Percentiles rank a stretch among this genome's conserved stretches.
These are phyloP conservation scores for Recurvomyces mirabilis DNA, from an alignment of 495 filamentous ascomycete species.

Conservation along the genomic window DNA sequence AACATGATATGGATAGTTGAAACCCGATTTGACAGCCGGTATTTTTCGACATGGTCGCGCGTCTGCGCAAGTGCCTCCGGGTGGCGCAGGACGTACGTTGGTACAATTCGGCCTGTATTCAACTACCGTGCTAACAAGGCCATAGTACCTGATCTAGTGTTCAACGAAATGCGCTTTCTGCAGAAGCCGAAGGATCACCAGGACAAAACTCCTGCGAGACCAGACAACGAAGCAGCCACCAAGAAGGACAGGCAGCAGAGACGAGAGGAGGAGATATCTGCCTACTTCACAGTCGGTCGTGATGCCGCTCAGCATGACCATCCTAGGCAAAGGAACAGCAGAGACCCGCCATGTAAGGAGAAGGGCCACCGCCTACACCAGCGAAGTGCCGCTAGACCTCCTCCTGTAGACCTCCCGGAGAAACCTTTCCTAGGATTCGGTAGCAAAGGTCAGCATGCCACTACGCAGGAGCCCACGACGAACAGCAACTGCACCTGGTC, in stretches of 20 bases:
- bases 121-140: background rate
- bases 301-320: background rate
- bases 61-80: constrained; percentile 45
- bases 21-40: constrained; percentile 42
- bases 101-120: background rate
- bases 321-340: background rate
- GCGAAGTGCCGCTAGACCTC: background rate
- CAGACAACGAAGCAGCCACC: constrained; percentile 12
- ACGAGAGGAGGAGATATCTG: constrained; percentile 30
- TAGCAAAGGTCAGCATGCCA: constrained; percentile 19
- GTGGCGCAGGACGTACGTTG: constrained; percentile 27
- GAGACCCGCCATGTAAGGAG: background rate
- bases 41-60: constrained; percentile 62
- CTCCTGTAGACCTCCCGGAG: constrained; percentile 27
- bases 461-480: constrained; percentile 15
- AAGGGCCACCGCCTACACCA: background rate
- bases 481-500: constrained; percentile 27
- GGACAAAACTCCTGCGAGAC: constrained; percentile 10
- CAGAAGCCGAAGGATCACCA: constrained; percentile 28
- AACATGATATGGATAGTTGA: constrained; percentile 57
- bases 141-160: constrained; percentile 53
- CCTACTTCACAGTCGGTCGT: constrained; percentile 27
- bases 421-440: constrained; percentile 29
- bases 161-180: constrained; percentile 58
- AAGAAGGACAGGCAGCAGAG: constrained; percentile 24